Percentiles rank a stretch among this genome's conserved stretches.
phyloP scores from a whole-genome alignment of 148 eudicot species.

The Silene latifolia region DNA sequence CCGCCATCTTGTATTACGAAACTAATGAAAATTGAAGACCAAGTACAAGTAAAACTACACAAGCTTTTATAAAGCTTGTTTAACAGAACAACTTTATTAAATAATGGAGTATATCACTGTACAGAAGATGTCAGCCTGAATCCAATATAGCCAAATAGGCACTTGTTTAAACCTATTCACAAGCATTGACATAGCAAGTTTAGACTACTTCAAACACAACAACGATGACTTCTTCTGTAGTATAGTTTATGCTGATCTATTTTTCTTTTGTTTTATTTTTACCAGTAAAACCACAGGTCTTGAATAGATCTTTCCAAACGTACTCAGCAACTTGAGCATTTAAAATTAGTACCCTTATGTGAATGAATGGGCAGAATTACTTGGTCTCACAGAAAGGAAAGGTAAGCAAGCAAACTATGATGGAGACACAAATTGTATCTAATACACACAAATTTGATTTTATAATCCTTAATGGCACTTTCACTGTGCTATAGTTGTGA shows the following conservation, averaged over 20 bases:
- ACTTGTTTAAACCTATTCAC: not conserved
- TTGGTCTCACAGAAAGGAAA: conserved; percentile 1
- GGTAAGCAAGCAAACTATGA: conserved; percentile 16
- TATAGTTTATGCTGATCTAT: conserved; percentile 4
- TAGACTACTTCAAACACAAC: conserved; percentile 1
- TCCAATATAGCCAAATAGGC: conserved; percentile 2
- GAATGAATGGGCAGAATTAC: not conserved
- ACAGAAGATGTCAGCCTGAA: not conserved
- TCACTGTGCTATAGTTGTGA: not conserved
- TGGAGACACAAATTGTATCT: conserved; percentile 13
- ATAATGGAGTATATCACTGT: not conserved
- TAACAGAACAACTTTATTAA: not conserved
- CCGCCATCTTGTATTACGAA: not conserved
- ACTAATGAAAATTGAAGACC: not conserved
- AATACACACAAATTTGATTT: conserved; percentile 10
- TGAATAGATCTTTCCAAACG: not conserved
- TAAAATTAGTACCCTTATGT: not conserved
- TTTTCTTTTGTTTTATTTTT: too few species aligned
- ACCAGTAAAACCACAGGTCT: not conserved
- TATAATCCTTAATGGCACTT: not conserved
- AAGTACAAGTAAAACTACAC: not conserved
- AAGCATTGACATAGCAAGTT: not conserved
- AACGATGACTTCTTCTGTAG: not conserved
- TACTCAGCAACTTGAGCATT: not conserved
- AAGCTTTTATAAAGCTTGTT: not conserved